These are phyloP conservation scores for Nannochloris sp. DNA, from an alignment of 139 green algal species.

Conservation along the genomic window DNA sequence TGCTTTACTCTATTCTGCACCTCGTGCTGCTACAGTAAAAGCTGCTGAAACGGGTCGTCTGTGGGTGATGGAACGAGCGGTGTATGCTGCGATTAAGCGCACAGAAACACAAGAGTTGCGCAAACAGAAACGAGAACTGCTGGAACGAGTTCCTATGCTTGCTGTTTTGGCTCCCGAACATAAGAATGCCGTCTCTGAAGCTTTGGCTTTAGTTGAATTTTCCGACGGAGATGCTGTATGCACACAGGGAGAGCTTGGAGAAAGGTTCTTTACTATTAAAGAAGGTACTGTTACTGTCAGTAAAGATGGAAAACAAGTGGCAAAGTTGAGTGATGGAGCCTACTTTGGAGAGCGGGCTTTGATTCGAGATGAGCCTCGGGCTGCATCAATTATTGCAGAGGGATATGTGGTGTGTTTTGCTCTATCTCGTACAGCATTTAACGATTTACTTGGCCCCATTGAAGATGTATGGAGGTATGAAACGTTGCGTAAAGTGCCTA, in stretches of 20 bases:
- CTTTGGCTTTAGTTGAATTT: slow-evolving; percentile 55
- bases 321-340: slow-evolving; percentile 34
- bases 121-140: slow-evolving; percentile 48
- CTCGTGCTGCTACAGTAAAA: slow-evolving; percentile 78
- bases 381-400: not conserved
- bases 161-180: slow-evolving; percentile 56
- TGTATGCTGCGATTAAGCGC: slow-evolving; percentile 74
- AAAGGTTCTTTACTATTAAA: slow-evolving; percentile 59
- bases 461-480: slow-evolving; percentile 80
- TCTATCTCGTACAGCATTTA: slow-evolving; percentile 50
- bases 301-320: slow-evolving; percentile 5
- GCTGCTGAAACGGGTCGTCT: slow-evolving; percentile 51
- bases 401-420: slow-evolving; percentile 46
- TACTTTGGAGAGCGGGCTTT: slow-evolving; percentile 79
- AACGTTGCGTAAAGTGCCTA: slow-evolving; percentile 68
- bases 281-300: slow-evolving; percentile 48
- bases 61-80: slow-evolving; percentile 73
- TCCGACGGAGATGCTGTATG: slow-evolving; percentile 36
- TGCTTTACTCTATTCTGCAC: slow-evolving; percentile 82
- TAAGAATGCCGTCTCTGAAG: slow-evolving; percentile 65
- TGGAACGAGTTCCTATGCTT: slow-evolving; percentile 60
- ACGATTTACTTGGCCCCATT: slow-evolving; percentile 76
- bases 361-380: slow-evolving; percentile 38
- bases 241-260: slow-evolving; percentile 37
- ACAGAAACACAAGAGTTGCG: slow-evolving; percentile 47